Conservation (phyloP, 768 basidiomycete genomes). For the Tricholoma terreum region DNA sequence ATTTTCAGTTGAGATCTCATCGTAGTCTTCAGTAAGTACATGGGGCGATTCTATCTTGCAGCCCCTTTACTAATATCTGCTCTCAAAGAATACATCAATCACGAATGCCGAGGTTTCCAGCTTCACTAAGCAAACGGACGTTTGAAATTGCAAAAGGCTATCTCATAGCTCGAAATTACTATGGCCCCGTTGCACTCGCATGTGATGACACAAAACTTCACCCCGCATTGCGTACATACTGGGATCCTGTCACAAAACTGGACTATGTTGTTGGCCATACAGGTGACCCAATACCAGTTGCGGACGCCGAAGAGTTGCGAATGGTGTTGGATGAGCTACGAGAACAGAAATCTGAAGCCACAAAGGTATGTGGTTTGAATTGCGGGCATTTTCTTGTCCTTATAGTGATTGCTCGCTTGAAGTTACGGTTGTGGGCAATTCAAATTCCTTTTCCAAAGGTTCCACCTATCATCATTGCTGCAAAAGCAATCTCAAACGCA, state of each 20-base stretch:
- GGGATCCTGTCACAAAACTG: not conserved
- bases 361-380: not conserved
- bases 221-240: not conserved
- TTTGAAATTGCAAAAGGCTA: too few relatives aligned
- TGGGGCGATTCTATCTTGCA: not conserved
- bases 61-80: too few relatives aligned
- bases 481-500: not conserved
- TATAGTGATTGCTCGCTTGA: too few relatives aligned
- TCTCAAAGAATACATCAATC: not conserved
- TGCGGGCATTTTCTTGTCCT: not conserved
- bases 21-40: not conserved
- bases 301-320: not conserved
- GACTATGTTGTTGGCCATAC: not conserved
- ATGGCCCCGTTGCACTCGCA: not conserved
- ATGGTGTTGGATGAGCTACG: not conserved
- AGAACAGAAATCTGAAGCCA: not conserved
- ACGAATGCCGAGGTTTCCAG: not conserved
- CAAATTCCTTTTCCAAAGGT: not conserved
- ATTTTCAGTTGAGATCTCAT: not conserved
- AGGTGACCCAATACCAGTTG: conserved; percentile 14
- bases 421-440: not conserved
- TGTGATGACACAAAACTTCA: not conserved
- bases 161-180: too few relatives aligned
- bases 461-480: not conserved
- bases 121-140: too few relatives aligned